Evolutionary conservation across 441 rosid species (phyloP).

Genomic region (Gossypium gossypioides): DNA sequence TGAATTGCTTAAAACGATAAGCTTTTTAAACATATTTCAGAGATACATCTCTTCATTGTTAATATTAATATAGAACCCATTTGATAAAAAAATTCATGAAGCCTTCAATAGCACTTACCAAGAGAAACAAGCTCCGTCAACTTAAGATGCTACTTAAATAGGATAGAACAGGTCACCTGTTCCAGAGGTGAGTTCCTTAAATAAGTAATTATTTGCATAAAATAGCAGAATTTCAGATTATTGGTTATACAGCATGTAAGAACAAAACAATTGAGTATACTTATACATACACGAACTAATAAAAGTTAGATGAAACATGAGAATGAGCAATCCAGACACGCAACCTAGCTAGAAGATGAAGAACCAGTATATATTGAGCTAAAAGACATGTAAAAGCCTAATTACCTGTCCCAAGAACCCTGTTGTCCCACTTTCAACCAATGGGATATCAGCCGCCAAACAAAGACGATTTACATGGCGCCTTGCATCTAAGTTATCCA

Average conservation of each 20-base stretch:
- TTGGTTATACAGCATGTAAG: background rate
- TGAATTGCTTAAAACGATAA: background rate
- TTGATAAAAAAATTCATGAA: background rate
- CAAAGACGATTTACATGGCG: slow-evolving; percentile 95
- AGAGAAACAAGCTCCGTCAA: slow-evolving; percentile 3
- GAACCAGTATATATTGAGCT: background rate
- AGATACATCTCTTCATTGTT: slow-evolving; percentile 1
- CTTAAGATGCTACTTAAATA: background rate
- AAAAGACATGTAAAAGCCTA: slow-evolving; percentile 5
- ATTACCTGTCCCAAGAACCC: slow-evolving; percentile 96
- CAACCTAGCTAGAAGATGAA: background rate
- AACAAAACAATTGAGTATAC: background rate
- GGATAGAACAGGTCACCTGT: slow-evolving; percentile 2
- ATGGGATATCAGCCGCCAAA: slow-evolving; percentile 87
- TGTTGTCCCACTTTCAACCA: slow-evolving; percentile 97
- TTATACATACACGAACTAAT: background rate
- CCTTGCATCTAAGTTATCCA: slow-evolving; percentile 92
- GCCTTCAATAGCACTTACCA: slow-evolving; percentile 10
- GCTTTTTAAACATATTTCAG: background rate
- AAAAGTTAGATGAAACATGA: background rate
- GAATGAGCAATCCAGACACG: background rate
- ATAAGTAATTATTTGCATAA: slow-evolving; percentile 5
- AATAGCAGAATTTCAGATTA: background rate
- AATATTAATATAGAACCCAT: background rate
- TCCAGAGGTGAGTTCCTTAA: slow-evolving; percentile 8